Conservation (phyloP, 1,139 yeast species). For the Kazachstania sp. region DNA sequence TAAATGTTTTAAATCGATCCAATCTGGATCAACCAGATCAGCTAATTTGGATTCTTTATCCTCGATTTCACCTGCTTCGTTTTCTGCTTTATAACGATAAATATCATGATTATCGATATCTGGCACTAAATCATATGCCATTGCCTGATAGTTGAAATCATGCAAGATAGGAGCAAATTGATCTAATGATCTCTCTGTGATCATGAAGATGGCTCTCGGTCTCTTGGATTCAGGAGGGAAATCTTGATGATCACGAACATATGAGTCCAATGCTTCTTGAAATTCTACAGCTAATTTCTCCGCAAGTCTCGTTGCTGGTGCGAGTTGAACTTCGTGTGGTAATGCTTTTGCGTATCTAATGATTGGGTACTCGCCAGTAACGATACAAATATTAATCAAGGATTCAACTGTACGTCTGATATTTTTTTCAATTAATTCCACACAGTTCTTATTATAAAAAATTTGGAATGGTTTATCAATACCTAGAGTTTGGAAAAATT, state of each 20-base stretch:
- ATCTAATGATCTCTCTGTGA: slow-evolving; percentile 79
- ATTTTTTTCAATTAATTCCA: slow-evolving; percentile 51
- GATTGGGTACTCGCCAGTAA: slow-evolving; percentile 83
- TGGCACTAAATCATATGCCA: slow-evolving; percentile 61
- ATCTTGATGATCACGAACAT: slow-evolving; percentile 59
- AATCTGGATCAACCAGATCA: slow-evolving; percentile 59
- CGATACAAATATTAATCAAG: slow-evolving; percentile 61
- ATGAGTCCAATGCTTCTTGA: slow-evolving; percentile 63
- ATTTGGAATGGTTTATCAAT: slow-evolving; percentile 53
- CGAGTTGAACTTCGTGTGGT: slow-evolving; percentile 34
- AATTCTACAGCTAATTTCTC: slow-evolving; percentile 65
- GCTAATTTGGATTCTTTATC: slow-evolving; percentile 40
- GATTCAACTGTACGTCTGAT: slow-evolving; percentile 49
- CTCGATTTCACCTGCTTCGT: slow-evolving; percentile 48
- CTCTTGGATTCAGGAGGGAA: slow-evolving; percentile 47
- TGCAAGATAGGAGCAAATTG: slow-evolving; percentile 77
- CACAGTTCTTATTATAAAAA: slow-evolving; percentile 62
- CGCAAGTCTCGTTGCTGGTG: slow-evolving; percentile 56
- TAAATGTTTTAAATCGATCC: slow-evolving; percentile 64
- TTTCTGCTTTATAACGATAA: slow-evolving; percentile 54
- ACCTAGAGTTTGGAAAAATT: slow-evolving; percentile 36
- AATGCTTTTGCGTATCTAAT: slow-evolving; percentile 59
- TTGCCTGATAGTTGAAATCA: slow-evolving; percentile 86
- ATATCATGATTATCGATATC: slow-evolving; percentile 41
- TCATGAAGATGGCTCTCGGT: slow-evolving; percentile 65